Conservation (phyloP, 2,329 filamentous ascomycete genomes). For the Phymatotrichopsis omnivora region DNA sequence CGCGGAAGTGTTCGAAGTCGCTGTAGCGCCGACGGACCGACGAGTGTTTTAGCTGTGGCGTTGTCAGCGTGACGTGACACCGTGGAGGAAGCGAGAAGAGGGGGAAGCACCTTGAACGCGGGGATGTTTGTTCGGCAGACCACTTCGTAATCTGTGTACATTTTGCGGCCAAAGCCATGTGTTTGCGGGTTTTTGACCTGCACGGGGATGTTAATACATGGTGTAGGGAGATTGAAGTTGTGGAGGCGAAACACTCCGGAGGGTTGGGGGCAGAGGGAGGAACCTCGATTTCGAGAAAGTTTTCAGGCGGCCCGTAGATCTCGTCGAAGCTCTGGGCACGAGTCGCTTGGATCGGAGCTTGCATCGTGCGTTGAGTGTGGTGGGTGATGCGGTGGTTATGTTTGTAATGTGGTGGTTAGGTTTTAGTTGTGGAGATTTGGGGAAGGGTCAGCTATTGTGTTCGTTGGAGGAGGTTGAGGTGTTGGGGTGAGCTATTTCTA, state of each 20-base stretch:
- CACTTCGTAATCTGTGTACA: constrained; percentile 99
- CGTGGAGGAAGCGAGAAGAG: background rate
- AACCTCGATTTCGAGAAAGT: constrained; percentile 97
- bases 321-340: constrained; percentile 95
- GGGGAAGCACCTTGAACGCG: constrained; percentile 78
- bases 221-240: too few species aligned
- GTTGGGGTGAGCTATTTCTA: constrained; percentile 5
- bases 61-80: constrained; percentile 2
- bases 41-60: constrained; percentile 43
- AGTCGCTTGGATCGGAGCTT: constrained; percentile 51
- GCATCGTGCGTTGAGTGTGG: constrained; percentile 40
- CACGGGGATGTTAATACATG: constrained; percentile 7
- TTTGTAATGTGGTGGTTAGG: background rate
- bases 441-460: background rate
- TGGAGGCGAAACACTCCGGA: constrained; percentile 18
- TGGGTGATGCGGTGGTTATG: background rate
- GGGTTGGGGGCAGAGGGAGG: constrained; percentile 24
- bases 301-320: constrained; percentile 96
- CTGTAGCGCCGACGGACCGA: constrained; percentile 88
- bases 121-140: constrained; percentile 97
- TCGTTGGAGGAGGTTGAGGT: background rate
- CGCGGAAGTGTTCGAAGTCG: constrained; percentile 97
- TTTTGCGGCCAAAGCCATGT: constrained; percentile 83
- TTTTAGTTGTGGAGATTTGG: background rate
- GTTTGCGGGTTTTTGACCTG: constrained; percentile 90